Evolutionary conservation across 257 asterid genomes (phyloP), one percentile per base, ranked within the genome.

Genomic region (Fraxinus anomala): DNA sequence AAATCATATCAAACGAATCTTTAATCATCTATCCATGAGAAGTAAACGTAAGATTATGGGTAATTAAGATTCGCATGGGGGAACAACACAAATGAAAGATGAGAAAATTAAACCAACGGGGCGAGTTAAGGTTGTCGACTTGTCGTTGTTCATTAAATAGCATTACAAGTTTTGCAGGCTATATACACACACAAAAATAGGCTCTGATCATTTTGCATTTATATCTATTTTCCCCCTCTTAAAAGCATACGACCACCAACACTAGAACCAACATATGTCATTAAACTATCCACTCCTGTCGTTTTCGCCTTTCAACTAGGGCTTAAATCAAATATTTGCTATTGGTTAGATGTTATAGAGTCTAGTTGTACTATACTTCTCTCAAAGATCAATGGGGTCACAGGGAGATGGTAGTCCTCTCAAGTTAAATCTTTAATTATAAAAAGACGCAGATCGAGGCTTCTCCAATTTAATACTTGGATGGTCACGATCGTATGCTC

Each of bases 111-210:
- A 73, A 54, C 65, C 56, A 51, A 72, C 19, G 28, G 56, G 66
- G 17, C 40, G 14, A n/a, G 14, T 5, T 76, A 56, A 72, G 33
- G 5, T 71, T 84, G 85, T 81, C 79, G 70, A 33, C 3, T 71
- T 84, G 85, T 81, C 79, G 70, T 83, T 79, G 56, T 79, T 78
- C 80, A 81, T 82, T 82, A 39, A 86, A 81, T 81, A 63, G 81
- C 76, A 69, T 70, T 30, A 21, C 80, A 56, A 75, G 10, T 73
- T 81, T 76, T 39, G 54, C 78, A 69, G 54, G 30, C 24, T 51
- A 17, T 51, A 26, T 72, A 72, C 26, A 63, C 73, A 19, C 30
- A 14, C 1, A 23, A 76, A 85, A 74, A 82, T 74, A 79, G 83
- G 85, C 86, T 82, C 88, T 81, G 85, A 39, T 44, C 78, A 44